Percentiles rank a stretch among this genome's conserved stretches.
phyloP scores from a whole-genome alignment of 2,329 filamentous ascomycete genomes.

The Aspergillus proliferans region DNA sequence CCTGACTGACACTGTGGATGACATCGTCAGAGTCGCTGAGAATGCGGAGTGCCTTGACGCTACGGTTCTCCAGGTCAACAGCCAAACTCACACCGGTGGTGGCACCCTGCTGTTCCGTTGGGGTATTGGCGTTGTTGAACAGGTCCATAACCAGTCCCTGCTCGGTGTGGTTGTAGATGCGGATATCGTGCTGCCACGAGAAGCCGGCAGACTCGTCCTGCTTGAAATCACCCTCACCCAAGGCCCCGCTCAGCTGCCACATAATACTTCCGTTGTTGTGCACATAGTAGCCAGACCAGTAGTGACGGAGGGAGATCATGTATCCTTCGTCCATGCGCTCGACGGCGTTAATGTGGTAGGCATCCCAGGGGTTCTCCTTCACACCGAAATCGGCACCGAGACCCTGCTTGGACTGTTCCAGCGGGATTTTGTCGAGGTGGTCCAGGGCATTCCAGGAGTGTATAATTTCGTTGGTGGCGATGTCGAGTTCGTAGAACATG shows the following conservation, averaged over 20 bases:
- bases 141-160: constrained; percentile 25
- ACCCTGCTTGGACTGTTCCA: constrained; percentile 21
- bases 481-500: constrained; percentile 30
- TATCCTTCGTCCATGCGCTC: constrained; percentile 26
- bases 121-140: constrained; percentile 29
- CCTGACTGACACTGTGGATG: constrained; percentile 24
- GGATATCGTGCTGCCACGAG: constrained; percentile 33
- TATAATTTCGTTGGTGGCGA: constrained; percentile 28
- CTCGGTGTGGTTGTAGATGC: constrained; percentile 29
- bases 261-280: constrained; percentile 24
- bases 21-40: constrained; percentile 17
- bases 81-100: constrained; percentile 18
- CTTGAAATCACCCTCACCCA: constrained; percentile 20
- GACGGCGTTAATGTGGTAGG: constrained; percentile 33
- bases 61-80: constrained; percentile 18
- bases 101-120: constrained; percentile 12
- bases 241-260: constrained; percentile 22
- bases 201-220: constrained; percentile 14
- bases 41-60: constrained; percentile 15
- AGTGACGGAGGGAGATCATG: constrained; percentile 31
- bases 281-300: constrained; percentile 27
- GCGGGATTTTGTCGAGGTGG: constrained; percentile 23
- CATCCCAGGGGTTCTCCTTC: constrained; percentile 26
- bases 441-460: constrained; percentile 30
- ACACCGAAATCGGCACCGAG: constrained; percentile 12